Evolutionary conservation across 1,284 basidiomycete genomes (phyloP).

Genomic region (Ustilago loliicola): DNA sequence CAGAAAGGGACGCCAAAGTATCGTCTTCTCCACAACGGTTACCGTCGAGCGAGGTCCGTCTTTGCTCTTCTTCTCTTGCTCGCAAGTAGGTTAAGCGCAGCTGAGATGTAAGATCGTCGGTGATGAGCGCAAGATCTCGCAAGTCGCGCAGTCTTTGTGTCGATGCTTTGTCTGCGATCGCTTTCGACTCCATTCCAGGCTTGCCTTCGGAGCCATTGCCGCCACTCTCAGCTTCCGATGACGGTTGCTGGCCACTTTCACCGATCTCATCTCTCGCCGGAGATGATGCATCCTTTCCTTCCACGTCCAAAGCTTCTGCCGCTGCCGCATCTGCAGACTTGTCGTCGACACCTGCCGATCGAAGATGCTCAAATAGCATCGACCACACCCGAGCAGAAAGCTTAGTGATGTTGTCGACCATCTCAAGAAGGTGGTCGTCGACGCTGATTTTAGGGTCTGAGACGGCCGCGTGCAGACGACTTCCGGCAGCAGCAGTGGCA

Average conservation of each 20-base stretch:
- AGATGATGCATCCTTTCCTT: not conserved
- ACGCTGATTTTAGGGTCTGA: slow-evolving; percentile 34
- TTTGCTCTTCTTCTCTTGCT: slow-evolving; percentile 42
- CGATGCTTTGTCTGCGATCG: not conserved
- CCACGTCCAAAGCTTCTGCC: slow-evolving; percentile 4
- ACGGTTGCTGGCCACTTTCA: too few relatives aligned
- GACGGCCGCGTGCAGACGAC: slow-evolving; percentile 26
- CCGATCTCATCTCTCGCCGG: not conserved
- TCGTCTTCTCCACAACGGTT: not conserved
- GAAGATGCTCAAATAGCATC: slow-evolving; percentile 55
- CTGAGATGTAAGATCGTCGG: slow-evolving; percentile 46
- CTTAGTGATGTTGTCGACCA: slow-evolving; percentile 61
- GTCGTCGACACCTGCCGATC: slow-evolving; percentile 27
- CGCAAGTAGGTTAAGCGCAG: slow-evolving; percentile 48
- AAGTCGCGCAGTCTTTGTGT: slow-evolving; percentile 31
- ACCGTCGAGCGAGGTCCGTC: slow-evolving; percentile 18
- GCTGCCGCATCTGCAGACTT: slow-evolving; percentile 8
- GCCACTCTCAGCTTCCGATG: slow-evolving; percentile 9
- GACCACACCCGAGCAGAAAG: slow-evolving; percentile 60
- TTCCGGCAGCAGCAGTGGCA: slow-evolving; percentile 23
- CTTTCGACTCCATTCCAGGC: not conserved
- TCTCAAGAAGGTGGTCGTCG: slow-evolving; percentile 57
- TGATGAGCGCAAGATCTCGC: slow-evolving; percentile 31
- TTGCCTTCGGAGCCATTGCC: slow-evolving; percentile 12
- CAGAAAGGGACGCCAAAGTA: not conserved